These are phyloP conservation scores for Wickerhamiella dianesei DNA, from an alignment of 805 yeast species.

Conservation along the genomic window DNA sequence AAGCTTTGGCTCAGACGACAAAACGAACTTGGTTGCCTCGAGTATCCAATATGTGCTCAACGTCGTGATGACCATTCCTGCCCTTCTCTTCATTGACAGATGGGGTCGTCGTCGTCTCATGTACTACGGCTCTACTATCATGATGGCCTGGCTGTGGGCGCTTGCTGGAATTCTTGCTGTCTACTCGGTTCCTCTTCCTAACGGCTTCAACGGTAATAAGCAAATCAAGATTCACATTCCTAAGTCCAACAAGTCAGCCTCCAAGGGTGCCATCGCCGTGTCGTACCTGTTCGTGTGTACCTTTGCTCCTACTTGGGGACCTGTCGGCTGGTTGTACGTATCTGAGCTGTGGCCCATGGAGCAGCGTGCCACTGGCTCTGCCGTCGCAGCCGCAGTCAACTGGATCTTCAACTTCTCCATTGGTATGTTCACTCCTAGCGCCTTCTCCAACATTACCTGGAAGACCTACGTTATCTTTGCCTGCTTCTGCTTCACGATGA, in stretches of 20 bases:
- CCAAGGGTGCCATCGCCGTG: slow-evolving; percentile 39
- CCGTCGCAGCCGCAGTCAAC: slow-evolving; percentile 60
- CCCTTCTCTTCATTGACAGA: slow-evolving; percentile 40
- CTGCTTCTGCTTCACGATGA: slow-evolving; percentile 14
- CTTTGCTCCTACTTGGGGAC: slow-evolving; percentile 80
- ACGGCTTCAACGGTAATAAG: slow-evolving; percentile 15
- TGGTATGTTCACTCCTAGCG: slow-evolving; percentile 46
- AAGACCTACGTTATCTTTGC: slow-evolving; percentile 38
- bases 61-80: slow-evolving; percentile 43
- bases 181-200: slow-evolving; percentile 17
- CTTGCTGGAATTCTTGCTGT: slow-evolving; percentile 37
- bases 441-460: slow-evolving; percentile 46
- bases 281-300: slow-evolving; percentile 52
- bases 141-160: slow-evolving; percentile 49
- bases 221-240: slow-evolving; percentile 18
- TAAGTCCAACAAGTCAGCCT: slow-evolving; percentile 23
- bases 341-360: slow-evolving; percentile 58
- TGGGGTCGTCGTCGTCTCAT: slow-evolving; percentile 55
- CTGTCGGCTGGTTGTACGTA: slow-evolving; percentile 55
- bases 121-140: slow-evolving; percentile 48
- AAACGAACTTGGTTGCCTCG: slow-evolving; percentile 41
- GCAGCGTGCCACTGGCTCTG: slow-evolving; percentile 60
- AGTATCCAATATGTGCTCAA: slow-evolving; percentile 38
- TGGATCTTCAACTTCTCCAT: slow-evolving; percentile 69
- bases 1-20: slow-evolving; percentile 21